phyloP scores from a whole-genome alignment of 306 rosid species.

The Echinosophora koreensis region DNA sequence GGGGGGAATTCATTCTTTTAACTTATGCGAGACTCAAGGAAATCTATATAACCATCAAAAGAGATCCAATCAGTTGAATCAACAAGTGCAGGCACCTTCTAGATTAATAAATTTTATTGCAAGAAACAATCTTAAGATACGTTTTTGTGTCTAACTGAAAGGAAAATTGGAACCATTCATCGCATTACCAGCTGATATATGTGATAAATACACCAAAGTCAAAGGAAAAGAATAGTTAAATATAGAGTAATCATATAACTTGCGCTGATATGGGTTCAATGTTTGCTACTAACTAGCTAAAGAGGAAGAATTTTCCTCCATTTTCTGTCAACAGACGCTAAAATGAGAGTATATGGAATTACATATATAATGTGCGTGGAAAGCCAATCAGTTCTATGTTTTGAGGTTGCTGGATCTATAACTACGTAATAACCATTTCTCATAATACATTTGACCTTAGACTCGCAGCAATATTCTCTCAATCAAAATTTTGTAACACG shows the following conservation, averaged over 20 bases:
- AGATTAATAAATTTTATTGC: not conserved
- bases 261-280: not conserved
- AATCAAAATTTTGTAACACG: constrained; percentile 8
- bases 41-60: not conserved
- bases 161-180: not conserved
- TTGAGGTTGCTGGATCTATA: constrained; percentile 10
- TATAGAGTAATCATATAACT: not conserved
- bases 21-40: not conserved
- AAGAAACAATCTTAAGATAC: constrained; percentile 2
- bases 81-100: not conserved
- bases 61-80: not conserved
- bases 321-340: not conserved
- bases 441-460: constrained; percentile 37
- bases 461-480: constrained; percentile 32
- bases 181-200: not conserved
- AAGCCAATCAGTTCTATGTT: constrained; percentile 32
- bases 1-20: not conserved
- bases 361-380: not conserved
- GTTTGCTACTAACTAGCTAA: not conserved
- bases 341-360: constrained; percentile 8
- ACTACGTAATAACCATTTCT: constrained; percentile 3
- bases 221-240: not conserved
- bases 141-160: not conserved
- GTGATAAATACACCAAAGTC: not conserved
- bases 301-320: not conserved